Base-by-base conservation (phyloP, 148 eudicot species). In the Camellia japonica region DNA sequence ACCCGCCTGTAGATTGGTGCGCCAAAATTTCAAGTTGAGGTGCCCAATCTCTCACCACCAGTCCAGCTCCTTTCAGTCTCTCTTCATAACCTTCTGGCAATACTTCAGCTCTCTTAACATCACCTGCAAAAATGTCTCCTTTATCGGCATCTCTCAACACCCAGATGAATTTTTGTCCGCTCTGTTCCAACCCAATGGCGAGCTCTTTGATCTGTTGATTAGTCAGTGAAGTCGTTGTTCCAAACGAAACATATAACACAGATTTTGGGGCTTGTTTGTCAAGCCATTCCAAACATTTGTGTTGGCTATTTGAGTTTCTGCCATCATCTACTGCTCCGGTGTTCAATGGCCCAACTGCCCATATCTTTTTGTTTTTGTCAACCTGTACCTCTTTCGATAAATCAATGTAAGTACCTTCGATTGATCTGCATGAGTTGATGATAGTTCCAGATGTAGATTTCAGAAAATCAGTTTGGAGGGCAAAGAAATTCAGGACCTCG, bases 171-270 rank as follows among this genome's bases (percentile, higher is more conserved):
- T 23, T 23, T 23, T 23, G 30, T 23, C 30, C 30, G 30, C 30
- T 23, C 30, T 23, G 30, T 23, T 23, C 30, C 30, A 23, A 23
- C 30, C 30, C 30, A 23, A 84, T 62, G 70, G 66, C 97, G 3
- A 93, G 38, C 82, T 93, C 97, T 13, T 14, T 66, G 16, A 86
- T 83, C 81, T 93, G 88, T 46, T 90, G 87, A 1, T 85, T 81
- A 3, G 69, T 56, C 46, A 93, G 23, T 0, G 93, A 86, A 54
- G 87, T 86, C 9, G 91, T 85, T 2, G 93, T 84, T 3, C 96
- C 96, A 71, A 94, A 94, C 0, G 93, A 89, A 7, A 92, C 89
- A 56, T 77, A 92, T 0, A 92, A 74, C 7, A 92, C 98, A 0
- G 94, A 90, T 58, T 83, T 80, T 19, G 73, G 74, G 38, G 58